phyloP scores from a whole-genome alignment of 352 stramenopile genomes.

The Phytopythium chamaehyphon region DNA sequence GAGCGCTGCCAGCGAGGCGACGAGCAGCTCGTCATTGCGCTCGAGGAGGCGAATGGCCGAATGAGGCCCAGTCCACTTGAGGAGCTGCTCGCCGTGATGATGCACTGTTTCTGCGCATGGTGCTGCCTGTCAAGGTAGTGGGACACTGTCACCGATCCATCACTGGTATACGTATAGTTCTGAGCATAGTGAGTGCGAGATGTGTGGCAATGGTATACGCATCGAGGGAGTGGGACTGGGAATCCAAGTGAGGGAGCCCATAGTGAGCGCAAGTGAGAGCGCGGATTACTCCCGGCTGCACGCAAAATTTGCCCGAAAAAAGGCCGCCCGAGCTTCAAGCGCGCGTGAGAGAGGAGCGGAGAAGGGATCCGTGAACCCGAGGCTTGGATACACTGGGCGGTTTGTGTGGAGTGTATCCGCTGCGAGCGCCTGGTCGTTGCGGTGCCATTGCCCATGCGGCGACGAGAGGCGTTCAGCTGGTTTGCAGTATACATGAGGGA shows the following conservation, averaged over 20 bases:
- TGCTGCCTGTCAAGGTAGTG: conserved; percentile 5
- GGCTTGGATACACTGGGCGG: too few relatives aligned
- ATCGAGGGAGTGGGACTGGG: conserved; percentile 2
- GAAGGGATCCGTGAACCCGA: too few relatives aligned
- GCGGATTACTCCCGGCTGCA: neutral
- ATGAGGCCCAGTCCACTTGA: neutral
- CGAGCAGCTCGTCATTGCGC: neutral
- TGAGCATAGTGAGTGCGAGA: neutral
- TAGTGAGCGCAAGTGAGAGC: neutral
- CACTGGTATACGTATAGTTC: conserved; percentile 1
- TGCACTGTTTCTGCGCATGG: neutral
- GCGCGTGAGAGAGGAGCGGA: neutral
- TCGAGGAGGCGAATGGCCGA: neutral
- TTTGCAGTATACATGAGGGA: too few relatives aligned
- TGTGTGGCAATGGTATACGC: neutral
- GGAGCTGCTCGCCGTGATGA: neutral
- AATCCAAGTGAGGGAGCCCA: conserved; percentile 1
- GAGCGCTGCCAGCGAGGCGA: too few relatives aligned
- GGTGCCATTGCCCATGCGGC: too few relatives aligned
- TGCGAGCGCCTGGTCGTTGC: too few relatives aligned
- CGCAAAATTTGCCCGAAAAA: neutral
- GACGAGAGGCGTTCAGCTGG: too few relatives aligned
- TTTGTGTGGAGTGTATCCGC: too few relatives aligned
- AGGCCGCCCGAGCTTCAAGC: neutral
- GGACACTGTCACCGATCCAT: conserved; percentile 10